These are phyloP conservation scores for Thielaviopsis ethacetica DNA, from an alignment of 2,329 filamentous ascomycete genomes.

Conservation along the genomic window DNA sequence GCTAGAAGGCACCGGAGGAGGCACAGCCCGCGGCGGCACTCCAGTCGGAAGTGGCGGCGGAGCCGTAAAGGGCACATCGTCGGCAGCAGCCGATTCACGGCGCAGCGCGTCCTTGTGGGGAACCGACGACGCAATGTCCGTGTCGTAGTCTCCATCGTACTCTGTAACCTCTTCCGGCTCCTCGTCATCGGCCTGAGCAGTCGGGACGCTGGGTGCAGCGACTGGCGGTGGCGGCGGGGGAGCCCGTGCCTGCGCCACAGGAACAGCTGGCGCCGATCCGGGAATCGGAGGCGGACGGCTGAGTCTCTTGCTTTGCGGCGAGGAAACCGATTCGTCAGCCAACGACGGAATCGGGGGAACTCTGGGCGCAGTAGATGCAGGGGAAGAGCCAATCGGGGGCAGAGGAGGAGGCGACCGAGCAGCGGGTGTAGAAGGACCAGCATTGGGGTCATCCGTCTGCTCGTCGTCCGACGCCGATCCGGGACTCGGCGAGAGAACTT, in stretches of 20 bases:
- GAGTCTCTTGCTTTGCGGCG: conserved; percentile 31
- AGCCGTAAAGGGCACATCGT: conserved; percentile 34
- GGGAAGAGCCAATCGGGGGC: conserved; percentile 15
- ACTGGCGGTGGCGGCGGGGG: conserved; percentile 52
- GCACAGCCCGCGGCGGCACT: conserved; percentile 24
- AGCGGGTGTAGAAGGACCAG: conserved; percentile 25
- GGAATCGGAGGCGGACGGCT: conserved; percentile 48
- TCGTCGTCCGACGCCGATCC: conserved; percentile 87
- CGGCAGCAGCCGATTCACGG: conserved; percentile 39
- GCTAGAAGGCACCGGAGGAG: conserved; percentile 42
- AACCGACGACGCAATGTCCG: conserved; percentile 87
- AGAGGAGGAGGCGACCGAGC: conserved; percentile 25
- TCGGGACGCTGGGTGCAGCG: conserved; percentile 25
- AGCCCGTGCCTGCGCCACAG: conserved; percentile 39
- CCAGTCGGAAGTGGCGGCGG: conserved; percentile 24
- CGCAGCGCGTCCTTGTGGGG: conserved; percentile 88
- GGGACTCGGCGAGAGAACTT: conserved; percentile 48
- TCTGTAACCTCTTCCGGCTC: conserved; percentile 72
- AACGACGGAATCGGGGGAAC: conserved; percentile 20
- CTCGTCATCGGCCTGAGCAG: conserved; percentile 38
- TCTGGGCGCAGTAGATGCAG: conserved; percentile 14
- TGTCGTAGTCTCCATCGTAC: conserved; percentile 96
- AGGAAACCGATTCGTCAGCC: conserved; percentile 27
- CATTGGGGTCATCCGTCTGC: conserved; percentile 37
- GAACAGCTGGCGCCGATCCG: conserved; percentile 28